Evolutionary conservation across 495 filamentous ascomycete species (phyloP), one percentile per base, ranked within the genome.

Genomic region (Penicillium dipodomyicola): DNA sequence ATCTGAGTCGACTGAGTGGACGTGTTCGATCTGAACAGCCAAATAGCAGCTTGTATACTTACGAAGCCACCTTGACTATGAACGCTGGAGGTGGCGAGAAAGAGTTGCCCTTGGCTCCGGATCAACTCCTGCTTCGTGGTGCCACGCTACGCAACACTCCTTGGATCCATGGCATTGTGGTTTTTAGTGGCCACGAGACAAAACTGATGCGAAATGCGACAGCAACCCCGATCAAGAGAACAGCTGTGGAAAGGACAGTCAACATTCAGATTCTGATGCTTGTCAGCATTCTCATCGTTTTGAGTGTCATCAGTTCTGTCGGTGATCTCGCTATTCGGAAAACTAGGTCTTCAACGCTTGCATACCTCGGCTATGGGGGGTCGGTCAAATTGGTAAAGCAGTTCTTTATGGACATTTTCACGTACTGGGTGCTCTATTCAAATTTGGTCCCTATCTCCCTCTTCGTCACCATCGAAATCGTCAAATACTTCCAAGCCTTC

Each of bases 131-230:
- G 17, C 83, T 99, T 37, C 84, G 95, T 74, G 95, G 95, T 45
- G 95, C 95, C 12, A 97, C 94, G 4, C 77, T 99, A 41, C 83
- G 95, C 52, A 99, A 99, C 63, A 99, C 95, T 10, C 93, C 93
- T 20, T 99, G 95, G 95, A 85, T 99, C 52, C 91, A 97, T 70
- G 95, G 92, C 30, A 84, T 94, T 52, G 95, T 97, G 57, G 92
- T 97, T 15, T 99, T 99, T 62, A 99, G 92, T 19, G 95, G 95
- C 54, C 95, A 99, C 70, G 93, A 99, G 75, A 97, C 95, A 27
- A 99, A 99, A 70, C 79, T 99, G 63, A 97, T 99, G 95, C 84
- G 95, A 55, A 99, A 99, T 69, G 95, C 95, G 27, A 97, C 93
- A 9, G 95, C 95, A 12, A 88, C 95, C 2, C 94, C 95, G 35